phyloP scores from a whole-genome alignment of 768 basidiomycete species.

The Termitomyces sp. region DNA sequence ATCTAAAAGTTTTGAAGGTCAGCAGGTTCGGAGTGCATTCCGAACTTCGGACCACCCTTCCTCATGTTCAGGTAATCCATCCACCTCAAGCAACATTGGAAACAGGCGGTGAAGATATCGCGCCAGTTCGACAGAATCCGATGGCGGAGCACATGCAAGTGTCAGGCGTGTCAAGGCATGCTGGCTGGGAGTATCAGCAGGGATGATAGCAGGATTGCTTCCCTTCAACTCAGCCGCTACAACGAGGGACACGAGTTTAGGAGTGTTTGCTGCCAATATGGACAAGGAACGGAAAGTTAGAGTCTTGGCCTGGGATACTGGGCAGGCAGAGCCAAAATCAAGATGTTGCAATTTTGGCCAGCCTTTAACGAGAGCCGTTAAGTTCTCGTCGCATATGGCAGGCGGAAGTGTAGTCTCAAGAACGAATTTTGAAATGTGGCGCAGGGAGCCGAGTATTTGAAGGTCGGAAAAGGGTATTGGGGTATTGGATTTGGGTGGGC shows the following conservation, averaged over 20 bases:
- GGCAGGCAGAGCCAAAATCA: constrained; percentile 31
- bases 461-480: constrained; percentile 29
- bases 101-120: constrained; percentile 32
- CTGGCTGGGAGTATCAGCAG: constrained; percentile 12
- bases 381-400: constrained; percentile 32
- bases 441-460: constrained; percentile 29
- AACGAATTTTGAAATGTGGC: constrained; percentile 29
- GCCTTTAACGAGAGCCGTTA: constrained; percentile 35
- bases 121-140: constrained; percentile 25
- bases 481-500: constrained; percentile 11
- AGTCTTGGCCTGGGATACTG: constrained; percentile 14
- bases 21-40: constrained; percentile 1
- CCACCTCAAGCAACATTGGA: constrained; percentile 32
- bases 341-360: constrained; percentile 44
- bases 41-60: constrained; percentile 23
- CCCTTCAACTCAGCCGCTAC: constrained; percentile 24
- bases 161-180: constrained; percentile 30
- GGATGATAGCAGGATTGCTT: not conserved
- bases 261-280: constrained; percentile 21
- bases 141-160: constrained; percentile 27
- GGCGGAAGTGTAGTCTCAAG: constrained; percentile 39
- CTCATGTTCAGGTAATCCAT: constrained; percentile 29
- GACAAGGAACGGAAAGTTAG: constrained; percentile 26
- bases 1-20: constrained; percentile 1
- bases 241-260: constrained; percentile 26